Base-by-base conservation (phyloP, 1,284 basidiomycete genomes). In the Meira miltonrushii region DNA sequence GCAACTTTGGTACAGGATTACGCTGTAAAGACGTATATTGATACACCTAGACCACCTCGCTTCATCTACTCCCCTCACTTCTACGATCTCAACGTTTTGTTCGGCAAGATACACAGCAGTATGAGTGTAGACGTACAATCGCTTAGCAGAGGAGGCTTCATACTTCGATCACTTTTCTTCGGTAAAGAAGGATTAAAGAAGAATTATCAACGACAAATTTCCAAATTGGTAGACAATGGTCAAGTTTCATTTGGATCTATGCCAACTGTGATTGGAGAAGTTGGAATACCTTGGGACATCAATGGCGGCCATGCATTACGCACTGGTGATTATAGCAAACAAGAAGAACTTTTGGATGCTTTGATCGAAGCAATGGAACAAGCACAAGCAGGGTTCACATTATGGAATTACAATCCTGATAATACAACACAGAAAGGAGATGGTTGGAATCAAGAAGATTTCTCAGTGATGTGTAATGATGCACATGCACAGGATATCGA, bases 401-500 rank as follows among this genome's bases (percentile, higher is more conserved):
- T 96, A 21, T 96, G 93, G 94, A 92, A 90, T 65, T 97, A 96
- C 79, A 96, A 96, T 73, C 89, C 92, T 0, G 82, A 84, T 55
- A 96, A 96, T 79, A 83, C 84, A 41, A 90, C 94, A 69, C 75
- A 79, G 19, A 75, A 80, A 21, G 95, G 94, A 12, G 93, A 97
- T 77, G 82, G 86, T 62, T 97, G 94, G 94, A 96, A 95, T 74
- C 89, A 88, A 48, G 93, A 97, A 60, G 75, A 78, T 59, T 79
- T 78, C 54, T 67, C 64, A 46, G 62, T 78, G 77, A 91, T 90
- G 2, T 94, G 90, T 87, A 94, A 90, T 82, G 88, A 88, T 62
- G 17, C 38, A 13, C 57, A 58, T 10, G 53, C 48, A 11, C 61
- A 62, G 9, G 39, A 49, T 15, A 37, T 25, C 1, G 44, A 33